These are phyloP conservation scores for Herpotrichia juniperi DNA, from an alignment of 2,329 filamentous ascomycete species.

Conservation along the genomic window DNA sequence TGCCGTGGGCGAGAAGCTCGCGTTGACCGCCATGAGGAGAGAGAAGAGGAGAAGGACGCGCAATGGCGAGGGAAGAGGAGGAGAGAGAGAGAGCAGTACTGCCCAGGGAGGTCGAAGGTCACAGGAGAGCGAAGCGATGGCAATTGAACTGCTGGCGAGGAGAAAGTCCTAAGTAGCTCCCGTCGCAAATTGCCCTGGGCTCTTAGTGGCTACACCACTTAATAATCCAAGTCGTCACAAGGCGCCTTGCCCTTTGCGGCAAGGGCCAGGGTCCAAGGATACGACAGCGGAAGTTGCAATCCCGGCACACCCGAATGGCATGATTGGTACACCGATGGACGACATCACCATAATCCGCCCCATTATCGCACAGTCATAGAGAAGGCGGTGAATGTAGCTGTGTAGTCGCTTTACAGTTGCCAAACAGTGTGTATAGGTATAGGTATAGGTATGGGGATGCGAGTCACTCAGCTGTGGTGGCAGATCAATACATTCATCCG, in stretches of 20 bases:
- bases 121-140: neutral
- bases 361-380: too few relatives aligned
- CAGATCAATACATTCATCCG: too few relatives aligned
- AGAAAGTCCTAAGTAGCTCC: constrained; percentile 1
- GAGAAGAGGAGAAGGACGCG: neutral
- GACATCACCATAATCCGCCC: too few relatives aligned
- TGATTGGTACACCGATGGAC: too few relatives aligned
- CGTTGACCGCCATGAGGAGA: constrained; percentile 41
- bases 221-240: neutral
- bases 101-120: neutral
- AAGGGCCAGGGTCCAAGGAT: too few relatives aligned
- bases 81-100: neutral
- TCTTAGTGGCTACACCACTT: neutral
- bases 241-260: neutral
- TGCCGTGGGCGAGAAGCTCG: constrained; percentile 47
- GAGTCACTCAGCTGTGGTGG: too few relatives aligned
- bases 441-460: too few relatives aligned
- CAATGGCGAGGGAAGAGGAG: neutral
- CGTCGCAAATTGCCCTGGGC: constrained; percentile 2
- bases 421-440: too few relatives aligned
- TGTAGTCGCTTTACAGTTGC: too few relatives aligned
- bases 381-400: too few relatives aligned
- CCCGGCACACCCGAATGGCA: too few relatives aligned
- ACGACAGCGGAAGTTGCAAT: too few relatives aligned
- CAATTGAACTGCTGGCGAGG: constrained; percentile 1